Evolutionary conservation across 1,139 yeast genomes (phyloP), one percentile per base, ranked within the genome.

Genomic region (Groenewaldozyma auringiensis): DNA sequence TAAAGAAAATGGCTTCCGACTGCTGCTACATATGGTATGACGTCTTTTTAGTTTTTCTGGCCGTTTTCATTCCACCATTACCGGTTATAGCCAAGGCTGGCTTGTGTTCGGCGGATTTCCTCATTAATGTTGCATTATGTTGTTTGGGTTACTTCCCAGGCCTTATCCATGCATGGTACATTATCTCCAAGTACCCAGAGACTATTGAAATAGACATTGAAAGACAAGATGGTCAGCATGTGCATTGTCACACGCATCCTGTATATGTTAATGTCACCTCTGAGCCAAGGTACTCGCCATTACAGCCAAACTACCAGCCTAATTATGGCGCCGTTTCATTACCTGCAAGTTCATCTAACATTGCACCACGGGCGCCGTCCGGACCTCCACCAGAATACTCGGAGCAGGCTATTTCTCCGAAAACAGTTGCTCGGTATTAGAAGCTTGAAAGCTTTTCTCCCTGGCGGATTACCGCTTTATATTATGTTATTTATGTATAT

Each of bases 61-160:
- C 94, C n/a, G 75, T 86, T 51, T 78, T 86, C 59, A 59, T 85
- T 44, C 96, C 96, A 3, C 94, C 94, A 3, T 68, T 86, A 31
- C 89, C 95, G 9, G 95, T 87, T 25, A 74, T 81, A 52, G 66
- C 86, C 53, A 85, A 85, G 64, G 70, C 88, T 53, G 95, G 95
- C 1, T 63, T 82, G 55, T 76, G 76, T 56, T 76, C 87, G 3
- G 78, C 80, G 33, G 94, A 83, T 58, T 76, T 71, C 55, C 70
- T 80, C 65, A 81, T 87, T 57, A 88, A 87, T 64, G 71, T 88
- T 46, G 74, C 85, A 33, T 71, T 88, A 45, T 84, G 89, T 64
- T 55, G 82, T 44, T 70, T 88, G 44, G 95, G 96, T 2, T 83
- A 78, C 64, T 62, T 88, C 50, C 96, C 96, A 0, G 96, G 95